A percentile compares a stretch with the other conserved stretches of the same genome.
phyloP scores from a whole-genome alignment of 108 stramenopile species.

The Stephanodiscus triporus region DNA sequence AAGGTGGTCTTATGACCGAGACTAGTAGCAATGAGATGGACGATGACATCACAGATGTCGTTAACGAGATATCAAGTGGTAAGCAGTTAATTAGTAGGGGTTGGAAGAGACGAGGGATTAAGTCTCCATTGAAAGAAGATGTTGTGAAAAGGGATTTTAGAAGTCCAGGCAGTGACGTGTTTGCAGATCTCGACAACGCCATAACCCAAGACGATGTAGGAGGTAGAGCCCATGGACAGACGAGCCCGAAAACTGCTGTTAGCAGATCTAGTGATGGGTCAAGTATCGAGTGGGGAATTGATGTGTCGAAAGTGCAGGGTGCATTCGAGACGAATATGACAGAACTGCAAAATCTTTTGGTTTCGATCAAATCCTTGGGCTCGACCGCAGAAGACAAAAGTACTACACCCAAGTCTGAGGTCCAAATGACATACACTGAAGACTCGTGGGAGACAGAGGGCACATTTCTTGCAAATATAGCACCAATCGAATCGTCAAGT shows the following conservation, averaged over 20 bases:
- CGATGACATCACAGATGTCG: background rate
- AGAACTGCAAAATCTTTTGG: constrained; percentile 23
- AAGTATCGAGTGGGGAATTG: constrained; percentile 24
- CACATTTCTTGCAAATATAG: constrained; percentile 1
- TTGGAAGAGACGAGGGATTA: background rate
- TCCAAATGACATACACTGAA: constrained; percentile 23
- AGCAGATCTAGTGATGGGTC: constrained; percentile 18
- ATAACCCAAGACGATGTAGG: background rate
- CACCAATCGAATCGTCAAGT: background rate
- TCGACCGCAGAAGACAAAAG: background rate
- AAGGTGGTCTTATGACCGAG: background rate
- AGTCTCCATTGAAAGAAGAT: background rate
- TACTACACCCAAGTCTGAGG: constrained; percentile 2
- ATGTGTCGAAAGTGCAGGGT: constrained; percentile 1
- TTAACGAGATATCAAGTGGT: background rate
- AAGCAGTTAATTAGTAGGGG: background rate
- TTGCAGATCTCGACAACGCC: background rate
- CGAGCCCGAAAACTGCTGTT: background rate
- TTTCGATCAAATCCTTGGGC: constrained; percentile 8
- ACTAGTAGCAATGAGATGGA: background rate
- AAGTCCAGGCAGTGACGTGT: constrained; percentile 9
- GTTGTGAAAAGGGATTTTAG: background rate
- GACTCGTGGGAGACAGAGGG: constrained; percentile 7
- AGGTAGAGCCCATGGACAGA: background rate
- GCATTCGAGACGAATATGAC: constrained; percentile 23